phyloP scores from a whole-genome alignment of 2,329 filamentous ascomycete genomes.

The Orbilia brochopaga region DNA sequence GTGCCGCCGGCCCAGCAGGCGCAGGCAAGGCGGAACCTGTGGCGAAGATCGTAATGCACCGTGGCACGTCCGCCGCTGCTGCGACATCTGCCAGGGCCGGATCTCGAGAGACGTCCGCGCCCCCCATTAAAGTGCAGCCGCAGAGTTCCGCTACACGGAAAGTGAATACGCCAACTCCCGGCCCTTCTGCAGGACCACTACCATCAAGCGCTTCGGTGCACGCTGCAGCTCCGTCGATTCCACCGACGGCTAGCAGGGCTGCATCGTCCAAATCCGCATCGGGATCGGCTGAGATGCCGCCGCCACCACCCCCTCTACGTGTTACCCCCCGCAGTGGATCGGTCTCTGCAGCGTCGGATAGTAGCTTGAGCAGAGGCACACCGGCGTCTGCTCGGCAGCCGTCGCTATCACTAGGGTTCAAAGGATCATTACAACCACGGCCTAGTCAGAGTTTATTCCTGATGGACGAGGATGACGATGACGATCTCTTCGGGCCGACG shows the following conservation, averaged over 20 bases:
- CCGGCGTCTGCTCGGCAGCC: slow-evolving; percentile 22
- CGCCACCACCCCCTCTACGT: slow-evolving; percentile 19
- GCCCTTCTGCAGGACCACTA: slow-evolving; percentile 9
- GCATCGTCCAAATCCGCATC: slow-evolving; percentile 5
- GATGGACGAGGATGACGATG: slow-evolving; percentile 39
- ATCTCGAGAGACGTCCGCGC: slow-evolving; percentile 28
- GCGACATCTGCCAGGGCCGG: slow-evolving; percentile 6
- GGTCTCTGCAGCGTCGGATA: slow-evolving; percentile 22
- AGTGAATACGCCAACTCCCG: slow-evolving; percentile 23
- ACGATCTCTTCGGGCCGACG: slow-evolving; percentile 41
- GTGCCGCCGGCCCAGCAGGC: slow-evolving; percentile 37
- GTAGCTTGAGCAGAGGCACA: slow-evolving; percentile 2
- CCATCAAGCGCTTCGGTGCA: not conserved
- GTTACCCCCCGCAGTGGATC: slow-evolving; percentile 33
- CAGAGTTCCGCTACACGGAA: slow-evolving; percentile 4
- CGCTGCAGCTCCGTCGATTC: not conserved
- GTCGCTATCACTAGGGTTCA: slow-evolving; percentile 20
- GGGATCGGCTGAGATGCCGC: slow-evolving; percentile 31
- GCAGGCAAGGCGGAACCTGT: slow-evolving; percentile 33
- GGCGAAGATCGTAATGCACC: slow-evolving; percentile 35
- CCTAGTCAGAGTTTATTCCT: slow-evolving; percentile 46
- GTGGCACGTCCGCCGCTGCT: not conserved
- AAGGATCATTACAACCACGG: slow-evolving; percentile 30
- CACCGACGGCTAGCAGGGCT: slow-evolving; percentile 9
- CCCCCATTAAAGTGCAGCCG: slow-evolving; percentile 17